A percentile compares a stretch with the other conserved stretches of the same genome.
phyloP scores from a whole-genome alignment of 768 basidiomycete genomes.

The Hygrocybe punicea region DNA sequence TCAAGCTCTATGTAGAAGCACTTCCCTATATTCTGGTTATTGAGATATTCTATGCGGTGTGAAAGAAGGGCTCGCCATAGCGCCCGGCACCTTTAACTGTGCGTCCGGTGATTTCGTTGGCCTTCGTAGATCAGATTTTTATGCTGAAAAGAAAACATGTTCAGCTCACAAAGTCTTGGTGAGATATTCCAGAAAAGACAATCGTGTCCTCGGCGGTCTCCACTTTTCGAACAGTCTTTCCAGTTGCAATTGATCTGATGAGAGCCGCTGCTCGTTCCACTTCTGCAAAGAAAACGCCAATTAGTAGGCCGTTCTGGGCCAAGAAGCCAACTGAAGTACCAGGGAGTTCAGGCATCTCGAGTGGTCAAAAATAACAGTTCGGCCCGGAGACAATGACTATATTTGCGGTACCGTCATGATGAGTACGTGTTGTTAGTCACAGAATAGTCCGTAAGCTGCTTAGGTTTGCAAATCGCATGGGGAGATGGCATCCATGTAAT shows the following conservation, averaged over 20 bases:
- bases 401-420: background rate
- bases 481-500: too few relatives aligned
- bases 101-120: constrained; percentile 50
- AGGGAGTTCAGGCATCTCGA: constrained; percentile 53
- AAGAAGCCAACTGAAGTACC: constrained; percentile 29
- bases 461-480: too few relatives aligned
- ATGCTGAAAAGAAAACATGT: background rate
- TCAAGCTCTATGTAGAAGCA: constrained; percentile 65
- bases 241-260: constrained; percentile 48
- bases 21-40: constrained; percentile 44
- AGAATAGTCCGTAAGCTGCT: too few relatives aligned
- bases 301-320: background rate
- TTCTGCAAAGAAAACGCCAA: constrained; percentile 39
- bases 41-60: constrained; percentile 1
- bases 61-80: constrained; percentile 43
- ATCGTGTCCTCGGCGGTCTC: constrained; percentile 59
- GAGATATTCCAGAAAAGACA: constrained; percentile 56
- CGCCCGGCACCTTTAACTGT: constrained; percentile 45
- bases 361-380: background rate
- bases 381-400: too few relatives aligned
- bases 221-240: constrained; percentile 53
- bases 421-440: too few relatives aligned
- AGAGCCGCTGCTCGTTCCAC: constrained; percentile 66
- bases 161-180: constrained; percentile 57
- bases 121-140: constrained; percentile 36